Evolutionary conservation across 768 basidiomycete genomes (phyloP), one percentile per base, ranked within the genome.

Genomic region (Gloeophyllum trabeum): DNA sequence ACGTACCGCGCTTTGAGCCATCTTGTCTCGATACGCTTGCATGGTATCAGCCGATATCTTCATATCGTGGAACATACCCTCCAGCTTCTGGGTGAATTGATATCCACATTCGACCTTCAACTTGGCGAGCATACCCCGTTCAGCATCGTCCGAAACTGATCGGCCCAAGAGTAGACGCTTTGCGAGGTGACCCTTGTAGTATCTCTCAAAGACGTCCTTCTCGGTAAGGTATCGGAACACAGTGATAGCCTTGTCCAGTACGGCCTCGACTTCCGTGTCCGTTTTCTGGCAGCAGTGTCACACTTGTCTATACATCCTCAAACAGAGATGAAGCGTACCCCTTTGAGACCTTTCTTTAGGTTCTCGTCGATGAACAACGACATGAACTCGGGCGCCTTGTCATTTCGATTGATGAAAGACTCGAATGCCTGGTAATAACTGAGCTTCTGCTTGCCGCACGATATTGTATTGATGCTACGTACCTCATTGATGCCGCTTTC

Each of bases 41-140:
- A 84, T 85, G 13, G 79, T 79, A 43, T 99, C 96, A 16, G 66
- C 61, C 4, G 90, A 94, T 22, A 93, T 59, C 53, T 79, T 87
- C 79, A 99, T 92, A 56, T 98, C 94, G 49, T 89, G 74, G 75
- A 99, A 96, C 94, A 99, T 99, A 44, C 93, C 93, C 60, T 99
- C 93, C 53, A 98, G 67, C 59, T 93, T 93, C 62, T 94, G 90
- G 1, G 96, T 98, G 61, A 98, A 99, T 56, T 94, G 90, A 52
- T 81, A 83, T 5, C 94, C 94, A 54, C 87, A 93, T 63, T 98
- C 94, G 20, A 94, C 74, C 64, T 97, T 97, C 54, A 99, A 78
- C 62, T 96, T 97, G 36, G 90, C 82, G 1, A 99, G 74, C 92
- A 99, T 97, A 44, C 85, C 89, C 36, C 87, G 83, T 56, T 99